These are phyloP conservation scores for Neocatenulostroma microsporum DNA, from an alignment of 2,329 filamentous ascomycete species.

Conservation along the genomic window DNA sequence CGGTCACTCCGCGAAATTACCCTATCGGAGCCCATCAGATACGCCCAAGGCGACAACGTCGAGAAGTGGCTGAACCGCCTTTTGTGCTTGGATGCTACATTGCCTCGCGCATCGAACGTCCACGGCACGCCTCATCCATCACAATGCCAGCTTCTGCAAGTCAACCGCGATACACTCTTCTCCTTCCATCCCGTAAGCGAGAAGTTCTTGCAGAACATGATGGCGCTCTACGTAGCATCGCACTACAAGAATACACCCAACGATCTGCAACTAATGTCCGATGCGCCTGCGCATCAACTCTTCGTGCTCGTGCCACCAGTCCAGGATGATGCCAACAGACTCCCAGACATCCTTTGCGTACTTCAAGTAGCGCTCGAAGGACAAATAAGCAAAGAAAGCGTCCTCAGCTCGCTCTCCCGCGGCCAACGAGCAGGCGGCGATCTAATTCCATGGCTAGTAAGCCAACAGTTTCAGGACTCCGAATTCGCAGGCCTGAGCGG, in stretches of 20 bases:
- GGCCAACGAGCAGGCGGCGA: constrained; percentile 86
- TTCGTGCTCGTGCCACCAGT: constrained; percentile 89
- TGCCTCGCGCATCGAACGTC: constrained; percentile 67
- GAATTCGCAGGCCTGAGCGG: constrained; percentile 92
- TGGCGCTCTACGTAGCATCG: constrained; percentile 91
- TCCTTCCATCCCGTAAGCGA: constrained; percentile 97
- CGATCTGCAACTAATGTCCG: constrained; percentile 96
- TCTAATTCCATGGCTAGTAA: constrained; percentile 94
- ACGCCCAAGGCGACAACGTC: constrained; percentile 79
- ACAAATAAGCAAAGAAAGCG: constrained; percentile 86
- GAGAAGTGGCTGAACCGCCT: constrained; percentile 96
- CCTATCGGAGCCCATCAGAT: constrained; percentile 87
- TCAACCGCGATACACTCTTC: constrained; percentile 96
- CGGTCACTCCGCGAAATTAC: constrained; percentile 87
- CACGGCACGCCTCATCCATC: constrained; percentile 83
- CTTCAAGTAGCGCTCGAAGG: constrained; percentile 93
- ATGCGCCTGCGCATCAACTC: constrained; percentile 91
- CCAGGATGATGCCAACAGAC: constrained; percentile 63
- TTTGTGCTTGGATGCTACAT: constrained; percentile 84
- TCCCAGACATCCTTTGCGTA: constrained; percentile 90
- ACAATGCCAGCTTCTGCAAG: constrained; percentile 82
- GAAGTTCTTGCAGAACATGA: constrained; percentile 96
- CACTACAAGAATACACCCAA: constrained; percentile 99
- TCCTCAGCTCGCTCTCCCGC: constrained; percentile 79
- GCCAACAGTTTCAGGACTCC: constrained; percentile 95